Percentiles rank a stretch among this genome's conserved stretches.
Evolutionary conservation across 2,329 filamentous ascomycete genomes (phyloP).

Genomic region (Microcera coccophila): DNA sequence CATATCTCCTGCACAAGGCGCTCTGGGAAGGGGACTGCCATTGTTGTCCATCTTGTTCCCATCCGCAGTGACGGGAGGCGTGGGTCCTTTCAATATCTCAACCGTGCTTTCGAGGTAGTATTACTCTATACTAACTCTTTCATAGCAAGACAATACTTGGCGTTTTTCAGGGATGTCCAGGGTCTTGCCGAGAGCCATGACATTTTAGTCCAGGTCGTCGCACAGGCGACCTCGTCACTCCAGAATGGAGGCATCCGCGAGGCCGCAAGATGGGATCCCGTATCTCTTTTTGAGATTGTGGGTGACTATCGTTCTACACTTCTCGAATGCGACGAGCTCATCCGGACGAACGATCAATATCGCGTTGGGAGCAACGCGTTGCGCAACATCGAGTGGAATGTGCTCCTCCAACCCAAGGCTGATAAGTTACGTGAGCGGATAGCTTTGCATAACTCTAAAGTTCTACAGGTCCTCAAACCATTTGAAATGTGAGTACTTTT

Average conservation of each 20-base stretch:
- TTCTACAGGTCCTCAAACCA: constrained; percentile 32
- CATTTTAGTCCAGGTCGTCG: constrained; percentile 28
- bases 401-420: constrained; percentile 31
- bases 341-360: constrained; percentile 30
- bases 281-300: constrained; percentile 25
- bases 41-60: background rate
- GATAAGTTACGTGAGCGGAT: constrained; percentile 32
- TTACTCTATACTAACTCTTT: constrained; percentile 5
- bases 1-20: constrained; percentile 6
- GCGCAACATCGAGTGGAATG: constrained; percentile 36
- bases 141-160: constrained; percentile 30
- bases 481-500: constrained; percentile 32
- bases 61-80: too few species aligned
- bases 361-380: constrained; percentile 23
- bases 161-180: constrained; percentile 31
- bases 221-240: constrained; percentile 26
- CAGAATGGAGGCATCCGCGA: constrained; percentile 16
- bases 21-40: constrained; percentile 16
- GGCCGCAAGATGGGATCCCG: constrained; percentile 21
- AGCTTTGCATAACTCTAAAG: constrained; percentile 33
- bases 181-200: constrained; percentile 31
- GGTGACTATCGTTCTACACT: constrained; percentile 32
- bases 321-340: constrained; percentile 29
- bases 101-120: background rate
- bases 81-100: constrained; percentile 1